A percentile compares a stretch with the other conserved stretches of the same genome.
Evolutionary conservation across 1,284 basidiomycete species (phyloP).

Genomic region (Ceratobasidium sp.): DNA sequence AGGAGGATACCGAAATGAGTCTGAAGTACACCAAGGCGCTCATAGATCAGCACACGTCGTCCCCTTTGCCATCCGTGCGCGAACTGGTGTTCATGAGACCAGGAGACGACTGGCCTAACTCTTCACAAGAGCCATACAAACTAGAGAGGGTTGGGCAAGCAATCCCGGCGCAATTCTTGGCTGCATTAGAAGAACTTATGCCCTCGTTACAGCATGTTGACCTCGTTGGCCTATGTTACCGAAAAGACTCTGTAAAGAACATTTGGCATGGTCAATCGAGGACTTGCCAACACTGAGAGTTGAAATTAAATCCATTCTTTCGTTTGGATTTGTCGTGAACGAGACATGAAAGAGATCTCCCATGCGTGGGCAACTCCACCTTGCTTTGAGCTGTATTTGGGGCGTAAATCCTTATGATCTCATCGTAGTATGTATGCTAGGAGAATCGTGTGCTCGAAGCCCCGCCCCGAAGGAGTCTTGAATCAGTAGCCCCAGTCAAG

Average conservation of each 20-base stretch:
- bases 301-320: too few species aligned
- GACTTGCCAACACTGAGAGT: slow-evolving; percentile 1
- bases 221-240: not conserved
- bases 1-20: not conserved
- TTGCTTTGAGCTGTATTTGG: too few species aligned
- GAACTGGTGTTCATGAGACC: not conserved
- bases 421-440: too few species aligned
- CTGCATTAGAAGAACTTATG: not conserved
- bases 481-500: too few species aligned
- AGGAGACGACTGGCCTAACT: slow-evolving; percentile 2
- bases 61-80: not conserved
- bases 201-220: not conserved
- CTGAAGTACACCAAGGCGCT: not conserved
- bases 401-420: too few species aligned
- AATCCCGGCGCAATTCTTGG: not conserved
- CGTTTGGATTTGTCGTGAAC: too few species aligned
- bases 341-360: too few species aligned
- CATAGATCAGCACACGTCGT: not conserved
- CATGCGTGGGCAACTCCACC: too few species aligned
- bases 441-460: too few species aligned
- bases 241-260: not conserved
- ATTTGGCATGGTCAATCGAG: not conserved
- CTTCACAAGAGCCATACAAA: not conserved
- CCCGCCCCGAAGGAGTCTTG: too few species aligned
- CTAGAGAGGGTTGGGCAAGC: not conserved